Evolutionary conservation across 345 rosid genomes (phyloP).

Genomic region (Aquilaria malaccensis): DNA sequence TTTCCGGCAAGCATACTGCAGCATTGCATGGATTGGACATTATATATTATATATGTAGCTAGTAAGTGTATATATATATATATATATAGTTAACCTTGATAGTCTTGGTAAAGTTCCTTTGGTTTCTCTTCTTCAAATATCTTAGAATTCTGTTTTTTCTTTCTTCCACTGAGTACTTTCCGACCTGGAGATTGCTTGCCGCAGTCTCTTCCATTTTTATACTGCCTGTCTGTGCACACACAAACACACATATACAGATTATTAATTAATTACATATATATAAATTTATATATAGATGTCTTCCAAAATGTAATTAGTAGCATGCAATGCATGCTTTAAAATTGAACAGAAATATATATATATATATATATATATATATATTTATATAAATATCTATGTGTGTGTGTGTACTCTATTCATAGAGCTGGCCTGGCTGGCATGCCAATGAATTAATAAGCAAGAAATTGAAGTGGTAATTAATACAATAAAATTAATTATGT

Average conservation of each 20-base stretch:
- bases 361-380: too few species aligned
- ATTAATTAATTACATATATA: background rate
- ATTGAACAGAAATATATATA: too few species aligned
- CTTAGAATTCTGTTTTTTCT: conserved; percentile 82
- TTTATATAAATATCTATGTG: too few species aligned
- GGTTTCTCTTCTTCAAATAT: conserved; percentile 85
- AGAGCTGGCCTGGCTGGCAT: too few species aligned
- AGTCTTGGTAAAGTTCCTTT: conserved; percentile 87
- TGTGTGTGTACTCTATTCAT: too few species aligned
- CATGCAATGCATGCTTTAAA: too few species aligned
- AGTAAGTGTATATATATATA: background rate
- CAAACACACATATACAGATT: background rate
- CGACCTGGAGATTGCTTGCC: conserved; percentile 41
- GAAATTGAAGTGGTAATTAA: too few species aligned
- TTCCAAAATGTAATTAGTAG: too few species aligned
- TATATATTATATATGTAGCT: background rate
- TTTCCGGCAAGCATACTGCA: conserved; percentile 89
- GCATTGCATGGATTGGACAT: background rate
- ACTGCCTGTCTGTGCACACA: conserved; percentile 33
- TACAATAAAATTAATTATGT: too few species aligned
- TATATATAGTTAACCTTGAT: conserved; percentile 48
- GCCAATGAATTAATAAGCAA: too few species aligned
- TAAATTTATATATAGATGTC: background rate
- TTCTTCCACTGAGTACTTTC: conserved; percentile 73
- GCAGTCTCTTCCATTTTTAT: conserved; percentile 20